Base-by-base conservation (phyloP, 1,284 basidiomycete species). In the Phellopilus nigrolimitatus region DNA sequence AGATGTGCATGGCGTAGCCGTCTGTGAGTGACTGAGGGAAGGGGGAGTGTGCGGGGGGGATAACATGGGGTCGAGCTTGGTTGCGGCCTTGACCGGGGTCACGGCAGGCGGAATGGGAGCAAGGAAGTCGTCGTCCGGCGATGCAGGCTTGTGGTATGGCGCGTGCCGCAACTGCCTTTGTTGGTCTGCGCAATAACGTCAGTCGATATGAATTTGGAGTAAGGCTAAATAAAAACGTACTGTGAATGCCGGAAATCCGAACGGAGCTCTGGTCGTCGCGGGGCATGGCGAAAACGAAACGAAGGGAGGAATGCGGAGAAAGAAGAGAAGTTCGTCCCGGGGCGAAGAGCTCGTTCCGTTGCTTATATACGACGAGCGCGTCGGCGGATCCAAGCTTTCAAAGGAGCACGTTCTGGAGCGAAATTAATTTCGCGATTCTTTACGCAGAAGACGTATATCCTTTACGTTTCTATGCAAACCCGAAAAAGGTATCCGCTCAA, bases 401-500 rank as follows among this genome's bases (percentile, higher is more conserved):
- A 37, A 31, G 42, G 25, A 13, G 34, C 22, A 47, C 31, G 45
- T 34, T 28, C 8, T 15, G 30, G 31, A 45, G 22, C 15, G 17
- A 45, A 21, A 38, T 25, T 28, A 45, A 46, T 9, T 36, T 37
- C 47, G 41, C n/a, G 22, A 12, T 25, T 41, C 47, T 49, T 45
- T 54, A 43, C 6, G 36, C 42, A 17, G 15, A 36, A 24, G 31
- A 46, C 24, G 30, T 17, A 17, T 36, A 15, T 22, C 5, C 17
- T 39, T 31, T 13, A 19, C 4, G 15, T 27, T 15, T 27, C 22
- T 47, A 33, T 40, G 15, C 37, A 43, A 36, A 22, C 15, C 42
- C 40, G 21, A 27, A 41, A 48, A 38, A 40, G 50, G 47, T 25
- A 47, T 10, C 27, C 21, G 21, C 12, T 24, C 43, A 52, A 52